Base-by-base conservation (phyloP, 2,329 filamentous ascomycete genomes). In the Harringtonia lauricola region DNA sequence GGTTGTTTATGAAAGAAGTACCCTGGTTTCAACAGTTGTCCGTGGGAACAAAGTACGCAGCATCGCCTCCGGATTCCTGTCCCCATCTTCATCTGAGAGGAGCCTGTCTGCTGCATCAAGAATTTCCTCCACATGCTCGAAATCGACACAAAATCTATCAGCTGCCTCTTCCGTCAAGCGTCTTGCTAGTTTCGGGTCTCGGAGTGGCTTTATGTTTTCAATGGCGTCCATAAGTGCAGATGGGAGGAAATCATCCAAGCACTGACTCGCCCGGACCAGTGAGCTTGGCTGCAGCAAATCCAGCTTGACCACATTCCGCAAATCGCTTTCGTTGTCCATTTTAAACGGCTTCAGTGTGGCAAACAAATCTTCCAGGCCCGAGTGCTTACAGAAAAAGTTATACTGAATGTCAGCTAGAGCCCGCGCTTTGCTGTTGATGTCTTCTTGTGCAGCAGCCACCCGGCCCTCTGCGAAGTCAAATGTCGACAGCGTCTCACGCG, bases 181-280 rank as follows among this genome's bases (percentile, higher is more conserved):
- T 39, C 86, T 76, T 14, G 83, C 82, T 45, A 94, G 65, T 12
- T 70, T 71, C 1, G 83, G 76, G 54, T 86, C 84, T 49, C 83
- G 79, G 2, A 98, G 64, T 35, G 76, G 69, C 50, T 81, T 82
- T 22, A 96, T 62, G 47, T 87, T 86, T 41, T 92, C 84, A 53
- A 86, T 79, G 3, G 89, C 89, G 58, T 98, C 92, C 70, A 95
- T 90, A 26, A 95, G 71, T 3, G 90, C 92, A 1, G 87, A 94
- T 0, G 92, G 89, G 21, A 98, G 68, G 64, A 96, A 98, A 48
- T 87, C 81, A 56, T 98, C 92, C 8, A 98, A 70, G 34, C 72
- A 74, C 54, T 89, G 85, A 54, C 86, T 86, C 2, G 82, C 79
- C 40, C 70, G 64, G 2, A 73, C 64, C n/a, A 96, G 67, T 0